Evolutionary conservation across 208 protist species (phyloP), one percentile per base, ranked within the genome.

Genomic region (Crithidia sp.): DNA sequence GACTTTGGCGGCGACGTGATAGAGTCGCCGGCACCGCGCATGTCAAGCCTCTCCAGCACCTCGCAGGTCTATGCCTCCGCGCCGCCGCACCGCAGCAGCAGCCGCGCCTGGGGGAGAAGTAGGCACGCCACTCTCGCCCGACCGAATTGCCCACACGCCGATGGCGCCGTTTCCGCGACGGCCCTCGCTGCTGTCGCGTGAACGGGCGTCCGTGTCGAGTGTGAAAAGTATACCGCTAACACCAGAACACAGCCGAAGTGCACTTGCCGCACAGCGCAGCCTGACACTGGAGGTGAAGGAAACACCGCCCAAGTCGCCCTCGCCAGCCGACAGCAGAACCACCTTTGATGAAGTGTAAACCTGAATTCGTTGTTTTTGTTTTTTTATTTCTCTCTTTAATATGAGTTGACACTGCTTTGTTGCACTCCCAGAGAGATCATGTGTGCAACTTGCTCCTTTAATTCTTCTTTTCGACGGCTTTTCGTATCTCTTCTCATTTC

Each of bases 101-200:
- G 44, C 56, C 52, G 41, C 61, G 45, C 43, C 43, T 13, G 53
- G 47, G 5, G 60, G 16, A 40, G 62, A 44, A 13, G 40, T 49
- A 3, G 59, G 69, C 43, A 60, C 54, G 53, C 61, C 53, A 19
- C 43, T 40, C 13, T 56, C 69, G 41, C 5, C 50, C 2, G 68
- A 74, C 16, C 59, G 40, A 41, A 13, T 41, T 9, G 71, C 63
- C 36, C 62, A 77, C 57, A 70, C 63, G 41, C 63, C 71, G 45
- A 77, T 66, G 39, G 63, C 43, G 28, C 56, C 49, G 47, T 59
- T 58, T 54, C 44, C 63, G 54, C 50, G 63, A 4, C 50, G 56
- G 12, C 63, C 71, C 4, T 66, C 72, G 37, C 61, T 61, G 37
- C 16, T 67, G 57, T 61, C 41, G 16, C 65, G 72, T 14, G 72